Base-by-base conservation (phyloP, 768 basidiomycete genomes). In the Mrakia frigida region DNA sequence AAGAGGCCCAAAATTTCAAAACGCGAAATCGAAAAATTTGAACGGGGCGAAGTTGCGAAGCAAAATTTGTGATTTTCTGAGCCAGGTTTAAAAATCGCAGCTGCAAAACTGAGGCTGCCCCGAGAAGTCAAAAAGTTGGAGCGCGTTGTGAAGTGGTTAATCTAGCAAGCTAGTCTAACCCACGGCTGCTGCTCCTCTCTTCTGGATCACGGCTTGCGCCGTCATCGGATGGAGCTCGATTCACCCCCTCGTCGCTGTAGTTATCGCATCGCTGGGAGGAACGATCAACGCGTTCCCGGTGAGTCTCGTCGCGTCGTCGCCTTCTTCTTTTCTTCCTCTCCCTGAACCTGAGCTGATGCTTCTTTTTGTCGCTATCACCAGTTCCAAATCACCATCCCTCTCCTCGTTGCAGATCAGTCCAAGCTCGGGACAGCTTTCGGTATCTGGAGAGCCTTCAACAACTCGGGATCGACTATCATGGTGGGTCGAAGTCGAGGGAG, bases 121-220 rank as follows among this genome's bases (percentile, higher is more conserved):
- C n/a, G n/a, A n/a, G n/a, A n/a, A n/a, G n/a, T n/a, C n/a, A n/a
- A n/a, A n/a, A n/a, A n/a, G n/a, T n/a, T n/a, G n/a, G n/a, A n/a
- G n/a, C n/a, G n/a, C n/a, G n/a, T n/a, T n/a, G n/a, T n/a, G n/a
- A n/a, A n/a, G n/a, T n/a, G n/a, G n/a, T n/a, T n/a, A n/a, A n/a
- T n/a, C n/a, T n/a, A n/a, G n/a, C n/a, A n/a, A n/a, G n/a, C n/a
- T n/a, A n/a, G n/a, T n/a, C n/a, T n/a, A n/a, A n/a, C n/a, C n/a
- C n/a, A n/a, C n/a, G n/a, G 74, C 77, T 18, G 23, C 46, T 14
- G 77, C 77, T 9, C 77, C 77, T 16, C n/a, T 78, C 33, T 41
- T 78, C 25, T 78, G 77, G 77, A 78, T 78, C 69, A 78, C 70
- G 2, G 46, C 65, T 16, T 74, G 74, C 60, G 46, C 77, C 23